A percentile compares a stretch with the other conserved stretches of the same genome.
These are phyloP conservation scores for Suillus sp. DNA, from an alignment of 768 basidiomycete species.

Conservation along the genomic window DNA sequence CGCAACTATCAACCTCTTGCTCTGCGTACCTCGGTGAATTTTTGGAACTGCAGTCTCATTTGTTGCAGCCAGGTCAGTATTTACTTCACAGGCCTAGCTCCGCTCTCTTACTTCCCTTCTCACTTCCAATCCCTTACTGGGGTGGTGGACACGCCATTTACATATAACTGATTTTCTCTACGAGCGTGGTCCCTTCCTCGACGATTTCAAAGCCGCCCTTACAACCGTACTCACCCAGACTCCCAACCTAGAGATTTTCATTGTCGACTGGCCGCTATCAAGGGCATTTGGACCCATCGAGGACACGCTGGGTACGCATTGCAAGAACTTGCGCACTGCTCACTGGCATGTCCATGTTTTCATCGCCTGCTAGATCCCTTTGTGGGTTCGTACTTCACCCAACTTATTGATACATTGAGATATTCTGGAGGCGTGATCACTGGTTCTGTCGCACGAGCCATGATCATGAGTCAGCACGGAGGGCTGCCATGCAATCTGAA, in stretches of 20 bases:
- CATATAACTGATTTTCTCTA: slow-evolving; percentile 59
- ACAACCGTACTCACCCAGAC: slow-evolving; percentile 62
- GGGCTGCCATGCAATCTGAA: no score
- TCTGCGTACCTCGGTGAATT: no score
- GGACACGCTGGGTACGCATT: slow-evolving; percentile 57
- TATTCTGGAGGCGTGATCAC: no score
- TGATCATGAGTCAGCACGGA: no score
- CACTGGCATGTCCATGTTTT: slow-evolving; percentile 64
- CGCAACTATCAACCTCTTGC: no score
- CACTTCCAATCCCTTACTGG: slow-evolving; percentile 52
- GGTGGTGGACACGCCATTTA: slow-evolving; percentile 76
- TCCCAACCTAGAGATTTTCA: slow-evolving; percentile 72
- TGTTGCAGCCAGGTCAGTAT: no score
- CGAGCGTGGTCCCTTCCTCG: slow-evolving; percentile 43
- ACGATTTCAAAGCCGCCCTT: slow-evolving; percentile 55
- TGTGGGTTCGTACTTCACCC: no score
- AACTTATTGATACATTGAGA: no score
- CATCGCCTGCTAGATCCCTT: no score
- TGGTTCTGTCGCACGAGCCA: no score
- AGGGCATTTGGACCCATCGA: slow-evolving; percentile 62
- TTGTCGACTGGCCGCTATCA: slow-evolving; percentile 66
- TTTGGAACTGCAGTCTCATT: no score
- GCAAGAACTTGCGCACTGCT: slow-evolving; percentile 57
- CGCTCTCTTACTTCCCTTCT: slow-evolving; percentile 53
- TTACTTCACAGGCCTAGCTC: no score